Evolutionary conservation across 106 monocot genomes (phyloP), one percentile per base, ranked within the genome.

Genomic region (Platanthera guangdongensis): DNA sequence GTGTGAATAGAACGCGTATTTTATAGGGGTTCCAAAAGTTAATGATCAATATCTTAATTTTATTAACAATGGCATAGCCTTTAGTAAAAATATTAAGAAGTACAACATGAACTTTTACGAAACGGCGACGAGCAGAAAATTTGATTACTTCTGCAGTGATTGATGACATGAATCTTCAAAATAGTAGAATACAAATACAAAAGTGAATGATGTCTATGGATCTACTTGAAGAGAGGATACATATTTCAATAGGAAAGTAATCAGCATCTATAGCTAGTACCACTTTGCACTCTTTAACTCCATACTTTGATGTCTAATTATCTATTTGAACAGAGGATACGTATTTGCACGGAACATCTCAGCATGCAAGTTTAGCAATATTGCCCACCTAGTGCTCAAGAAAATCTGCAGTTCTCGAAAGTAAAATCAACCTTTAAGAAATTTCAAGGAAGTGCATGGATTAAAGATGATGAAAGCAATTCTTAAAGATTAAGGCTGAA

Each of bases 321-420:
- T 70, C 47, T 47, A 47, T 16, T 70, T 16, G 47, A 52, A 67
- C 73, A 32, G 10, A 87, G 89, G 96, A 96, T 96, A 96, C 96
- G 94, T 86, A 76, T 88, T 99, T 80, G 89, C 80, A 60, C 97
- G 94, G 71, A 92, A 99, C 94, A 99, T 94, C 80, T 99, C 97
- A 50, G 91, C 97, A 77, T 99, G 97, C 68, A 99, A 88, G 74
- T 99, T 99, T 50, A 99, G 74, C 73, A 99, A 86, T 55, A 99
- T 94, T 65, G 92, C 97, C 97, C 97, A 99, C 84, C 97, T 89
- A 63, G 94, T 99, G 80, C 97, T 99, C 78, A 99, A 85, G 82
- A 99, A 99, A 32, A 99, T 99, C 94, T 99, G 96, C 81, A 87
- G 48, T 78, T 52, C 15, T 12, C 22, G 53, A 76, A 45, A 68